Evolutionary conservation across 2,329 filamentous ascomycete species (phyloP).

Genomic region (Neonectria hederae): DNA sequence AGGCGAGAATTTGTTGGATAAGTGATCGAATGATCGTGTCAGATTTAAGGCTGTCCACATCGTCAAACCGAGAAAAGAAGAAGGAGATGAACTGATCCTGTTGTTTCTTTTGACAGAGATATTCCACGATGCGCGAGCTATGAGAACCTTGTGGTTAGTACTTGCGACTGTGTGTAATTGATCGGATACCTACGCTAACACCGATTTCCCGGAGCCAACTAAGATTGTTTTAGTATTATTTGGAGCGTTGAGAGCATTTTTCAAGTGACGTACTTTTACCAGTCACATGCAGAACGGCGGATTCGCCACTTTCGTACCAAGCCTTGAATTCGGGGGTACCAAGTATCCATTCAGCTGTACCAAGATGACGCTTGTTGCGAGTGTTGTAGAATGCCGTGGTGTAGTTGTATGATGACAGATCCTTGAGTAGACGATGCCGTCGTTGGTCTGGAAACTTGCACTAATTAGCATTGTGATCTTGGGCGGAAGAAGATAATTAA

Average conservation of each 20-base stretch:
- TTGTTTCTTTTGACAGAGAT: not conserved
- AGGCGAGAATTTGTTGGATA: not conserved
- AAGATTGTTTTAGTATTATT: not conserved
- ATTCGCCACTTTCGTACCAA: not conserved
- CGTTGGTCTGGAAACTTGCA: not conserved
- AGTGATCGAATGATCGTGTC: conserved; percentile 16
- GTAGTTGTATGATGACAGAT: conserved; percentile 17
- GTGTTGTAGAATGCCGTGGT: conserved; percentile 9
- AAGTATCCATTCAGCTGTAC: conserved; percentile 25
- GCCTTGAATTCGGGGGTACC: not conserved
- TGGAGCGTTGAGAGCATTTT: not conserved
- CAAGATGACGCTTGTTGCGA: conserved; percentile 22
- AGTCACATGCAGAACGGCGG: conserved; percentile 17
- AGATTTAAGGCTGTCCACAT: not conserved
- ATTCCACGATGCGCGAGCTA: conserved; percentile 7
- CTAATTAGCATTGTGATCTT: too few species aligned
- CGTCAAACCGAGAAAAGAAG: conserved; percentile 19
- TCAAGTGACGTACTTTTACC: conserved; percentile 22
- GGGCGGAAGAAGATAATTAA: too few species aligned
- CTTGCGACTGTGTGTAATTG: not conserved
- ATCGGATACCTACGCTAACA: conserved; percentile 16
- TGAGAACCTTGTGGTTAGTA: not conserved
- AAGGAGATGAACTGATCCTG: conserved; percentile 9
- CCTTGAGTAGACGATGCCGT: not conserved
- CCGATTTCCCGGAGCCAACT: conserved; percentile 34